phyloP scores from a whole-genome alignment of 805 yeast genomes.

The Kluyveromyces dobzhanskii region DNA sequence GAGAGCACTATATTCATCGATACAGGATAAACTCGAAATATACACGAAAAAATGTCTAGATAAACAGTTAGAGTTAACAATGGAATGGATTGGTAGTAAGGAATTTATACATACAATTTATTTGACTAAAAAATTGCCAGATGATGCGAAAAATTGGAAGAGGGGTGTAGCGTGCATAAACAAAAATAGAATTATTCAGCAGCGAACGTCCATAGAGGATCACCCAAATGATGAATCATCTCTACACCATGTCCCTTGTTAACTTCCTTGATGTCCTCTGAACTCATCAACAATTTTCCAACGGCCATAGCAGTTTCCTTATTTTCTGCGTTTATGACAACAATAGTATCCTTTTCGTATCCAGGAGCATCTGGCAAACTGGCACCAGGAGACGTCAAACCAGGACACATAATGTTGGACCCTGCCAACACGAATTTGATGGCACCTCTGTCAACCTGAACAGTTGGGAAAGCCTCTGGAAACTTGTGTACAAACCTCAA shows the following conservation, averaged over 20 bases:
- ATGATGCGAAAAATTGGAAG: too few relatives aligned
- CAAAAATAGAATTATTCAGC: too few relatives aligned
- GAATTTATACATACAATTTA: too few relatives aligned
- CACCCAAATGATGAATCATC: conserved; percentile 75
- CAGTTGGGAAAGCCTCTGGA: conserved; percentile 76
- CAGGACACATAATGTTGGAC: conserved; percentile 96
- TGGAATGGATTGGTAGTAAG: too few relatives aligned
- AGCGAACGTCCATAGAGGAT: conserved; percentile 70
- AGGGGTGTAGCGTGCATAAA: too few relatives aligned
- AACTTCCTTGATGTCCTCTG: conserved; percentile 72
- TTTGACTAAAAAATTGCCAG: too few relatives aligned
- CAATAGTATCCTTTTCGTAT: conserved; percentile 51
- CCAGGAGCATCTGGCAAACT: conserved; percentile 65
- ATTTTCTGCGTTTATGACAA: conserved; percentile 84
- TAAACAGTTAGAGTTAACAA: too few relatives aligned
- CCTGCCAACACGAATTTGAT: conserved; percentile 93
- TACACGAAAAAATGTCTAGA: too few relatives aligned
- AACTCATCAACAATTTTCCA: conserved; percentile 81
- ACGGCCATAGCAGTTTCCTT: conserved; percentile 85
- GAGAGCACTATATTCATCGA: background rate
- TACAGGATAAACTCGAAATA: too few relatives aligned
- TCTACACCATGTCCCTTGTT: conserved; percentile 91
- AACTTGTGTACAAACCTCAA: conserved; percentile 70
- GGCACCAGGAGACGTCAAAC: conserved; percentile 82
- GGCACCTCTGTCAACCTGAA: conserved; percentile 93